A percentile compares a stretch with the other conserved stretches of the same genome.
phyloP scores from a whole-genome alignment of 2,329 filamentous ascomycete species.

The Phaeosphaeriaceae sp. region DNA sequence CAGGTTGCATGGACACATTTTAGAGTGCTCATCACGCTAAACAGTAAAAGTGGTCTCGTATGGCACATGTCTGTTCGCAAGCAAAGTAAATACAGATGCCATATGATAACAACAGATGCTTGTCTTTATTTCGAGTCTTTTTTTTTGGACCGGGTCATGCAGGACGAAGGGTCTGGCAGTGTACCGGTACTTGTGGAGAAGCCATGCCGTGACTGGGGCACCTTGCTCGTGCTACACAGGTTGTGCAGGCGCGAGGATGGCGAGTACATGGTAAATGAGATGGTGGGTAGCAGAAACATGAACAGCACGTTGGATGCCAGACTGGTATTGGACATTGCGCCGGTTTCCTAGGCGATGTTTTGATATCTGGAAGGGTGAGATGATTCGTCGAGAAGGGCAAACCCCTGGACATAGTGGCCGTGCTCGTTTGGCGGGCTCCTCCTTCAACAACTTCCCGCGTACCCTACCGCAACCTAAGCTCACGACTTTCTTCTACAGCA shows the following conservation, averaged over 20 bases:
- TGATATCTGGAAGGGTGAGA: conserved; percentile 10
- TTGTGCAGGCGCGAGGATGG: conserved; percentile 1
- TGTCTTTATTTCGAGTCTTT: no score
- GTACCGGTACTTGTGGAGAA: no score
- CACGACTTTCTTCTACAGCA: conserved; percentile 1
- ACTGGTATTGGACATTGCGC: conserved; percentile 10
- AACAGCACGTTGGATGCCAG: neutral
- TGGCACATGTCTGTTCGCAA: no score
- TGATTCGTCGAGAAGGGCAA: conserved; percentile 11
- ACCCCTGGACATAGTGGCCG: neutral
- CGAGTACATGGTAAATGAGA: neutral
- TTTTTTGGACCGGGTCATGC: no score
- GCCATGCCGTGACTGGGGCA: neutral
- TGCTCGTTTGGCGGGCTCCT: conserved; percentile 6
- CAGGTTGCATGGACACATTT: no score
- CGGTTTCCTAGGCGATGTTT: conserved; percentile 27
- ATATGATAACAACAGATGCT: no score
- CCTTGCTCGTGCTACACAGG: conserved; percentile 8
- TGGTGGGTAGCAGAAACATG: conserved; percentile 9
- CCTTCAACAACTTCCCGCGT: conserved; percentile 5
- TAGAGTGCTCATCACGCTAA: no score
- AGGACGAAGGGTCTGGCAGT: no score
- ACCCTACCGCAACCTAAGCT: conserved; percentile 1
- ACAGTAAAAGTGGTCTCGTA: no score
- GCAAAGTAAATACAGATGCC: no score